Evolutionary conservation across 75 land plant species (phyloP).

Genomic region (Picea glauca): DNA sequence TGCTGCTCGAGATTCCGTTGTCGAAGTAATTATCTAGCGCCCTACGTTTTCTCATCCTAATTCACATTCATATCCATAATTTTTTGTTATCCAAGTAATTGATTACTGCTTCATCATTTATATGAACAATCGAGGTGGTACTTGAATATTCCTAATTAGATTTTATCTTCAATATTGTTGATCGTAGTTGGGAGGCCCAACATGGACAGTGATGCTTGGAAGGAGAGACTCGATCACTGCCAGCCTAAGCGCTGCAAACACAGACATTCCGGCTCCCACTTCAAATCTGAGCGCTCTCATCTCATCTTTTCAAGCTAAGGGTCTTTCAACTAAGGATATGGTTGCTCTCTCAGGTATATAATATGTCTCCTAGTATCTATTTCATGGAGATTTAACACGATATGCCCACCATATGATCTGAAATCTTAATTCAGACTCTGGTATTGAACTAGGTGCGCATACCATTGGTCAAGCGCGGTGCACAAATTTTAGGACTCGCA

Average conservation of each 20-base stretch:
- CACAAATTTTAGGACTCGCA: too few relatives aligned
- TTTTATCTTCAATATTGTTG: not conserved
- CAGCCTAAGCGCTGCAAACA: conserved; percentile 32
- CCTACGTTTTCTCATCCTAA: not conserved
- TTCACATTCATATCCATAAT: not conserved
- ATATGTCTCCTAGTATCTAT: too few relatives aligned
- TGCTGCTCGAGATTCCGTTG: conserved; percentile 32
- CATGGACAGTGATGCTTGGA: conserved; percentile 35
- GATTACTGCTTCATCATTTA: not conserved
- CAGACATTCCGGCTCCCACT: conserved; percentile 29
- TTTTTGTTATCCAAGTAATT: not conserved
- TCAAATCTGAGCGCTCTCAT: conserved; percentile 27
- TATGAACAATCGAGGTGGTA: not conserved
- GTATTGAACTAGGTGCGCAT: too few relatives aligned
- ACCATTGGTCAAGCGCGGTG: too few relatives aligned
- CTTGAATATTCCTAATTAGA: not conserved
- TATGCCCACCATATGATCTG: too few relatives aligned
- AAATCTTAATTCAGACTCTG: too few relatives aligned
- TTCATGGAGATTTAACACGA: too few relatives aligned
- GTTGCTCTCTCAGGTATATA: conserved; percentile 22
- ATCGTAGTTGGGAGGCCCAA: conserved; percentile 27
- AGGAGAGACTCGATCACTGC: conserved; percentile 43
- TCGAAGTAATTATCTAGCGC: conserved; percentile 9
- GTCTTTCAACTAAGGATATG: conserved; percentile 21
- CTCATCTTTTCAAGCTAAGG: conserved; percentile 27